Percentiles rank a stretch among this genome's conserved stretches.
Evolutionary conservation across 805 yeast species (phyloP).

Genomic region (Saccharomycopsis selenospora): DNA sequence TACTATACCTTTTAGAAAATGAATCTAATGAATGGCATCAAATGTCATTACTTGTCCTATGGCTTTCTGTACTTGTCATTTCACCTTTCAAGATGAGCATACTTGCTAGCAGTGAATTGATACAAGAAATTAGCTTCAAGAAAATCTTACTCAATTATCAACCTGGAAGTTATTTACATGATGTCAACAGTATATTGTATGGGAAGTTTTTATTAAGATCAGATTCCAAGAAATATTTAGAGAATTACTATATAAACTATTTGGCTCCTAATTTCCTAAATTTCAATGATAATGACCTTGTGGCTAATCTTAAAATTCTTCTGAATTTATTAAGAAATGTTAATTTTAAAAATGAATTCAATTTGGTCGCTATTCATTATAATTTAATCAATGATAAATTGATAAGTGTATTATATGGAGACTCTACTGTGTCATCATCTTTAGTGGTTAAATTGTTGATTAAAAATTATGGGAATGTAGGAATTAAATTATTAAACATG

Average conservation of each 20-base stretch:
- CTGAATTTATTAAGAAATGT: slow-evolving; percentile 10
- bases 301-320: slow-evolving; percentile 11
- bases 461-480: slow-evolving; percentile 25
- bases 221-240: slow-evolving; percentile 31
- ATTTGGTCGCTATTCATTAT: slow-evolving; percentile 22
- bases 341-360: slow-evolving; percentile 16
- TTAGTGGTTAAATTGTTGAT: slow-evolving; percentile 18
- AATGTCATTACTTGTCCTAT: slow-evolving; percentile 47
- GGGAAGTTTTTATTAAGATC: slow-evolving; percentile 47
- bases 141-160: slow-evolving; percentile 31
- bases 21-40: slow-evolving; percentile 36
- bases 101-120: slow-evolving; percentile 23
- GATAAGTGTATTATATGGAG: background rate
- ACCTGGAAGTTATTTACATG: slow-evolving; percentile 53
- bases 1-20: slow-evolving; percentile 21
- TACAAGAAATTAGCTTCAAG: slow-evolving; percentile 32
- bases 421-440: background rate
- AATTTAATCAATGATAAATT: background rate
- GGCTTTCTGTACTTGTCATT: slow-evolving; percentile 66
- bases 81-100: slow-evolving; percentile 63
- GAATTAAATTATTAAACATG: slow-evolving; percentile 18
- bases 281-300: slow-evolving; percentile 1
- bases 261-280: slow-evolving; percentile 6
- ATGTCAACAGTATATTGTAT: slow-evolving; percentile 40
- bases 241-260: slow-evolving; percentile 28